Evolutionary conservation across 2,329 filamentous ascomycete species (phyloP).

Genomic region (Bipolaris victoriae): DNA sequence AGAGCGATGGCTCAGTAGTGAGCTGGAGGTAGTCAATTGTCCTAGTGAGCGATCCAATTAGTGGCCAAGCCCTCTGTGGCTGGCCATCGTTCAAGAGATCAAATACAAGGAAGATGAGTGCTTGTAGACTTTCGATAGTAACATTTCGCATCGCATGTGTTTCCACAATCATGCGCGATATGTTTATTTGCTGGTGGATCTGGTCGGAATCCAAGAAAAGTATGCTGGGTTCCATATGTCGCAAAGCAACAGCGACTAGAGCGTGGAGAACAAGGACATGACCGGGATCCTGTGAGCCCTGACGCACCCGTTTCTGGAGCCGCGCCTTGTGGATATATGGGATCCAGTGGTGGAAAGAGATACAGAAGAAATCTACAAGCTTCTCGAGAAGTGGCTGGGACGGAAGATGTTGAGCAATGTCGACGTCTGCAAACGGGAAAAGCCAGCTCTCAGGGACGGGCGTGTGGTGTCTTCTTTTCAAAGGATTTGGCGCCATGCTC

Average conservation of each 20-base stretch:
- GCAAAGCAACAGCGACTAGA: constrained; percentile 35
- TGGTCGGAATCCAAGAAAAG: constrained; percentile 37
- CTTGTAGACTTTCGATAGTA: constrained; percentile 39
- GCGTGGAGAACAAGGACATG: constrained; percentile 39
- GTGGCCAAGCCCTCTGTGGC: constrained; percentile 37
- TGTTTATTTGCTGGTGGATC: constrained; percentile 30
- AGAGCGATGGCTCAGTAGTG: constrained; percentile 37
- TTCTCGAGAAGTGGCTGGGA: constrained; percentile 34
- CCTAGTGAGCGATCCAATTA: constrained; percentile 44
- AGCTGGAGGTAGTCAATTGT: constrained; percentile 44
- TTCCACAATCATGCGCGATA: constrained; percentile 42
- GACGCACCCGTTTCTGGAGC: constrained; percentile 32
- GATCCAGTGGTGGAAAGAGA: constrained; percentile 46
- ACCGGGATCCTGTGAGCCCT: constrained; percentile 20
- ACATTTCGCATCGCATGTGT: constrained; percentile 34
- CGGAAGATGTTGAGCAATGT: constrained; percentile 37
- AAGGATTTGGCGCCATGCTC: constrained; percentile 12
- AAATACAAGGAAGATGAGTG: constrained; percentile 43
- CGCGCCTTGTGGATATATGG: constrained; percentile 42
- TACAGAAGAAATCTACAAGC: constrained; percentile 39
- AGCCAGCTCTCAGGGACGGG: constrained; percentile 23
- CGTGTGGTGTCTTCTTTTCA: constrained; percentile 36
- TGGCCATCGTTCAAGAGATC: constrained; percentile 44
- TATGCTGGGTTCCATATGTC: constrained; percentile 33
- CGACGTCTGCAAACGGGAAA: constrained; percentile 28